Base-by-base conservation (phyloP, 225 moss, liverwort and hornwort genomes). In the Climacium dendroides region DNA sequence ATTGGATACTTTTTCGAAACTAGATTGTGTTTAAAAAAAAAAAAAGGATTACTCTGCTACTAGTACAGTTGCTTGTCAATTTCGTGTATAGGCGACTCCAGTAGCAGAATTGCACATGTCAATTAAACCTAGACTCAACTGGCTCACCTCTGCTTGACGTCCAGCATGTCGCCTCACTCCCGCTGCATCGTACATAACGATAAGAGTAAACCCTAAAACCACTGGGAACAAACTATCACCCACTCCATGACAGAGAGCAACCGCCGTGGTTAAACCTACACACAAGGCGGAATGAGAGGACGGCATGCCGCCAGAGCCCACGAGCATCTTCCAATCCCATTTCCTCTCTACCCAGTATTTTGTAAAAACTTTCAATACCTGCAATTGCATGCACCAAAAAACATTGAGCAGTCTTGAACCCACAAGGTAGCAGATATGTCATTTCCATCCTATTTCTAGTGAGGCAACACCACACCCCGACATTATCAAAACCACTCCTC, bases 181-280 rank as follows among this genome's bases (percentile, higher is more conserved):
- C 19, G 98, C 96, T 72, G 98, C 98, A 78, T 98, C 98, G 73
- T 98, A 98, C 98, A 98, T 98, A 63, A 98, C 98, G 77, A 98
- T 98, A 45, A 98, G 93, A 74, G 94, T 98, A 90, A 98, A 98
- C 90, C 98, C 98, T 90, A 98, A 89, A 92, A 97, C 97, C 15
- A 98, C 98, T 18, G 98, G 98, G 90, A 98, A 98, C 57, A 98
- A 92, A 63, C 92, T 95, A 90, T 98, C 98, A 50, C 95, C 90
- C 86, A 98, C 94, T 89, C 98, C 98, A 83, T 98, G 98, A 47
- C 94, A 94, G 22, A 98, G 87, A 30, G 98, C 98, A 45, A 98
- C 98, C 43, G 95, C 96, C 65, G 98, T 98, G 69, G 97, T 96
- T 86, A 98, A 91, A n/a, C 97, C 98, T 73, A 98, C 95, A 89